Conservation (phyloP, 176 grass and related monocot species). For the Oropetium thomaeum region DNA sequence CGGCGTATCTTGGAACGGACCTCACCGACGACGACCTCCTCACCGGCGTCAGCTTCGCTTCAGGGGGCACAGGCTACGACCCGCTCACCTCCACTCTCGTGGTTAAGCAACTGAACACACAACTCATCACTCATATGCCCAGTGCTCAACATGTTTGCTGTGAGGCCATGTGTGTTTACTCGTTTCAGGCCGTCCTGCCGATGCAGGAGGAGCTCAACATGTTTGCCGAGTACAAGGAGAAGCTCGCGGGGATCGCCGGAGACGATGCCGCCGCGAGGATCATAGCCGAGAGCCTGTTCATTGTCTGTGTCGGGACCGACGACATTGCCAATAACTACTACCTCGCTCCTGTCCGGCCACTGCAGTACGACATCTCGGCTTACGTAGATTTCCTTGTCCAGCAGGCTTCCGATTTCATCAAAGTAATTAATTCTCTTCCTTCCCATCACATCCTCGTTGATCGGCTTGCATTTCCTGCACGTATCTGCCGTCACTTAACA, state of each 20-base stretch:
- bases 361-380: conserved; percentile 37
- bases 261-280: conserved; percentile 24
- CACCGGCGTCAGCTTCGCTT: conserved; percentile 56
- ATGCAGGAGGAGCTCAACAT: conserved; percentile 49
- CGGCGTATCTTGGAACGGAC: conserved; percentile 38
- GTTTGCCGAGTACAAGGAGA: conserved; percentile 52
- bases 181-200: conserved; percentile 41
- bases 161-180: not conserved
- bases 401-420: conserved; percentile 35
- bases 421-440: not conserved
- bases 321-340: conserved; percentile 50
- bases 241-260: conserved; percentile 21
- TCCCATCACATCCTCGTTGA: not conserved
- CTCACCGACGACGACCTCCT: conserved; percentile 39
- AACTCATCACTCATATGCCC: too few species aligned
- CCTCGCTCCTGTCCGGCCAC: conserved; percentile 7
- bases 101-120: conserved; percentile 18
- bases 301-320: conserved; percentile 33
- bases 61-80: conserved; percentile 41
- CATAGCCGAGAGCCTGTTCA: conserved; percentile 28
- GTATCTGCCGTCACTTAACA: not conserved
- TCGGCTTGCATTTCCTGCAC: not conserved
- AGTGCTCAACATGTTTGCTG: too few species aligned
- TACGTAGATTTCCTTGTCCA: conserved; percentile 37
- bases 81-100: conserved; percentile 43